These are phyloP conservation scores for Citrus cavaleriei DNA, from an alignment of 345 rosid species.

Conservation along the genomic window DNA sequence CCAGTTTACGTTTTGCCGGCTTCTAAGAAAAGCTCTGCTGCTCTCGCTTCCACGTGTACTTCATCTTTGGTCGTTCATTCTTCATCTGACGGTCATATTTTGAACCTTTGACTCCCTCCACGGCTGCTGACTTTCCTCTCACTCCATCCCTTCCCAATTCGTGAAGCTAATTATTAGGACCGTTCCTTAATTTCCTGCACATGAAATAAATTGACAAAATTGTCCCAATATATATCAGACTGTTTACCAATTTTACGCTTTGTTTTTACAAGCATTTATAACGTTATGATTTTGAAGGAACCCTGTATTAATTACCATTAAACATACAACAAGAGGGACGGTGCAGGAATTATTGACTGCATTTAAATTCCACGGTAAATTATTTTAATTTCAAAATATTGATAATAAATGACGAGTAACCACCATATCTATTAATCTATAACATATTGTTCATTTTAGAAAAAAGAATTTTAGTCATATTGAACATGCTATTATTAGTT, in stretches of 20 bases:
- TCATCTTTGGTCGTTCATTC: neutral
- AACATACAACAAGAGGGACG: neutral
- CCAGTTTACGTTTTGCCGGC: slow-evolving; percentile 9
- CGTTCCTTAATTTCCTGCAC: neutral
- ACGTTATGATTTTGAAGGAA: neutral
- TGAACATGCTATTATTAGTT: neutral
- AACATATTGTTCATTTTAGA: neutral
- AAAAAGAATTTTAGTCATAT: neutral
- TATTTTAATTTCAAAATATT: neutral
- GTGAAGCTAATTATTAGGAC: neutral
- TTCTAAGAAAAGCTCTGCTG: neutral
- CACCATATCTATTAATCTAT: too few relatives aligned
- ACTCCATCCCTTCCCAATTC: neutral
- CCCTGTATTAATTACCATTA: neutral
- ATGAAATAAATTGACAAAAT: neutral
- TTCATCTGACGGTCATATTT: neutral
- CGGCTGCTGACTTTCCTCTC: neutral
- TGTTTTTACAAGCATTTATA: neutral
- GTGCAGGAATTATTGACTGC: neutral
- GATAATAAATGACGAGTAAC: neutral
- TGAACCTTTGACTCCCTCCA: slow-evolving; percentile 7
- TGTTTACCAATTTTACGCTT: neutral
- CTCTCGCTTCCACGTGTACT: neutral
- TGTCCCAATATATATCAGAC: neutral
- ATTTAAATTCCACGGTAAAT: neutral